Evolutionary conservation across 176 grass and related monocot genomes (phyloP).

Genomic region (Avena atlantica): DNA sequence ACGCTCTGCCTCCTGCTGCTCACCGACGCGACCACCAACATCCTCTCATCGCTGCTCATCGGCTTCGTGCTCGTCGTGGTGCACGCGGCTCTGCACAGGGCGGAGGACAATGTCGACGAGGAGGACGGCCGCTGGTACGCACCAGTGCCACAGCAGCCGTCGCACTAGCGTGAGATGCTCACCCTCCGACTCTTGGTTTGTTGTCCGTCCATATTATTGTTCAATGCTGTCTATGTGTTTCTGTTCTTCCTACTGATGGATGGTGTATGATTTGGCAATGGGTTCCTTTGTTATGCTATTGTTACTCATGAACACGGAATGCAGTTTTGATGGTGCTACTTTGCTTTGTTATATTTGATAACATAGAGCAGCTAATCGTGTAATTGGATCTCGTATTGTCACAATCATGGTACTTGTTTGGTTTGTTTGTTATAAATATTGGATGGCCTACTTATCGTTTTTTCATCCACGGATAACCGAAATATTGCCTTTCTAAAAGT

Average conservation of each 20-base stretch:
- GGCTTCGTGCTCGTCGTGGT: constrained; percentile 63
- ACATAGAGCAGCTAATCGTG: not conserved
- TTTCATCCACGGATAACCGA: not conserved
- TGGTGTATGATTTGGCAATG: constrained; percentile 15
- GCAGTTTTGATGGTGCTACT: not conserved
- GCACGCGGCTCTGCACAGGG: constrained; percentile 62
- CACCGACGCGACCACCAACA: constrained; percentile 70
- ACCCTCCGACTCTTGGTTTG: constrained; percentile 14
- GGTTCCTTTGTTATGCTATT: constrained; percentile 12
- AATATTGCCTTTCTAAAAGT: not conserved
- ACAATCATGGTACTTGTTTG: not conserved
- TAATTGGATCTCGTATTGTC: constrained; percentile 5
- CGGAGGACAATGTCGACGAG: constrained; percentile 61
- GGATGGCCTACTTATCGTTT: constrained; percentile 13
- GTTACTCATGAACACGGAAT: not conserved
- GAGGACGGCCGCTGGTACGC: constrained; percentile 72
- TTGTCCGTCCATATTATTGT: not conserved
- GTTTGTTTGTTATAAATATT: not conserved
- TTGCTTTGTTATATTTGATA: not conserved
- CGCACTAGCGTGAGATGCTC: constrained; percentile 44
- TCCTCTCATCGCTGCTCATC: constrained; percentile 69
- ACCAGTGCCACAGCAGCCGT: constrained; percentile 37
- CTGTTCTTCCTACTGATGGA: constrained; percentile 12
- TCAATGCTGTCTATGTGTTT: not conserved
- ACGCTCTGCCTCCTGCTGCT: constrained; percentile 76